Percentiles rank a stretch among this genome's conserved stretches.
Evolutionary conservation across 2,329 filamentous ascomycete species (phyloP).

Genomic region (Sclerotinia trifoliorum): DNA sequence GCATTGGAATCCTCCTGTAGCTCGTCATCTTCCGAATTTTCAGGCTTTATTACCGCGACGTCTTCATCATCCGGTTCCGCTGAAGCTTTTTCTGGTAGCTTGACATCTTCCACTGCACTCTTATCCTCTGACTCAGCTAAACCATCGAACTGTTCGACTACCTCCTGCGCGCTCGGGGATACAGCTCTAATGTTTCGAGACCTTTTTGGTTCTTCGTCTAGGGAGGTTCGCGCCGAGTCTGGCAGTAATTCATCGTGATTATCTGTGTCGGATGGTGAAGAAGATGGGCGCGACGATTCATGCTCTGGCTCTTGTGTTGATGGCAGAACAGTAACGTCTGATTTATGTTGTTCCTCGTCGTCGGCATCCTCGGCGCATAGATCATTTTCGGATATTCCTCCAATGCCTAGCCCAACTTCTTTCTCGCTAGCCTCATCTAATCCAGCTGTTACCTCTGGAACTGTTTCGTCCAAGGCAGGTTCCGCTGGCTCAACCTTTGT

Average conservation of each 20-base stretch:
- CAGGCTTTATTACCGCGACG: not conserved
- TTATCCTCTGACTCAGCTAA: constrained; percentile 29
- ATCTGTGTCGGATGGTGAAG: constrained; percentile 37
- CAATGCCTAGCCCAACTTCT: not conserved
- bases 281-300: constrained; percentile 34
- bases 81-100: not conserved
- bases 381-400: not conserved
- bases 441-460: no score
- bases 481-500: not conserved
- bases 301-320: constrained; percentile 24
- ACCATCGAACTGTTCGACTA: constrained; percentile 36
- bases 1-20: constrained; percentile 5
- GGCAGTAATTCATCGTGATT: constrained; percentile 32
- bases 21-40: constrained; percentile 18
- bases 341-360: not conserved
- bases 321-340: constrained; percentile 22
- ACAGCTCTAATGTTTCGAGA: constrained; percentile 15
- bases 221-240: constrained; percentile 39
- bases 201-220: constrained; percentile 38
- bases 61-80: constrained; percentile 1
- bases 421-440: not conserved
- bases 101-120: not conserved
- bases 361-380: not conserved
- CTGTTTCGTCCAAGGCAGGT: not conserved
- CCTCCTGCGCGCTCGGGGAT: constrained; percentile 30